phyloP scores from a whole-genome alignment of 2,329 filamentous ascomycete species.

The Taxawa tesnikishii region DNA sequence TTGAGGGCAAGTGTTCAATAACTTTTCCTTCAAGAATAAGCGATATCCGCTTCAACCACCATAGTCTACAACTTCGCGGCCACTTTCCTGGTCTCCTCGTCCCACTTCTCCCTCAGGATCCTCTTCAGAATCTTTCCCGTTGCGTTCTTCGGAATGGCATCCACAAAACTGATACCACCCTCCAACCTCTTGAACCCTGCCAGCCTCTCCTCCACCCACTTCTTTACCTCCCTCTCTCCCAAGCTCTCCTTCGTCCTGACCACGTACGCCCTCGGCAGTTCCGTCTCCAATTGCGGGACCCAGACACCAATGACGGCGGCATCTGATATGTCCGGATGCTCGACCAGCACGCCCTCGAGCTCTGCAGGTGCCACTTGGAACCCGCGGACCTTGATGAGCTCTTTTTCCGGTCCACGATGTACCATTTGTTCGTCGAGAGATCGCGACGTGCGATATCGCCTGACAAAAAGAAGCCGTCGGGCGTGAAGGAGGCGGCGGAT shows the following conservation, averaged over 20 bases:
- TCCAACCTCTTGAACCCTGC: constrained; percentile 34
- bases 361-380: constrained; percentile 42
- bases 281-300: constrained; percentile 19
- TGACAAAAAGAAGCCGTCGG: constrained; percentile 49
- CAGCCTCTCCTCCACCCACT: constrained; percentile 24
- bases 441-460: constrained; percentile 42
- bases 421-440: constrained; percentile 34
- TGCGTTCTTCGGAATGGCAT: constrained; percentile 21
- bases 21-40: no score
- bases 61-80: constrained; percentile 20
- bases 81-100: constrained; percentile 30
- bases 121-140: constrained; percentile 26
- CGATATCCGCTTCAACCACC: no score
- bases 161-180: constrained; percentile 31
- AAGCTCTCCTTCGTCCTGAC: constrained; percentile 26
- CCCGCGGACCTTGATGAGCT: constrained; percentile 43
- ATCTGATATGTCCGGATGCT: constrained; percentile 35
- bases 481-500: constrained; percentile 67
- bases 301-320: constrained; percentile 36
- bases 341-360: constrained; percentile 36
- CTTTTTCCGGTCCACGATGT: constrained; percentile 43
- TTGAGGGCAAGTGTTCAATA: no score
- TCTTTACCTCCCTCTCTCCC: constrained; percentile 26
- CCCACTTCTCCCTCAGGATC: constrained; percentile 31
- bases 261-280: constrained; percentile 35